Base-by-base conservation (phyloP, 208 protist species). In the Leishmania amazonensis region DNA sequence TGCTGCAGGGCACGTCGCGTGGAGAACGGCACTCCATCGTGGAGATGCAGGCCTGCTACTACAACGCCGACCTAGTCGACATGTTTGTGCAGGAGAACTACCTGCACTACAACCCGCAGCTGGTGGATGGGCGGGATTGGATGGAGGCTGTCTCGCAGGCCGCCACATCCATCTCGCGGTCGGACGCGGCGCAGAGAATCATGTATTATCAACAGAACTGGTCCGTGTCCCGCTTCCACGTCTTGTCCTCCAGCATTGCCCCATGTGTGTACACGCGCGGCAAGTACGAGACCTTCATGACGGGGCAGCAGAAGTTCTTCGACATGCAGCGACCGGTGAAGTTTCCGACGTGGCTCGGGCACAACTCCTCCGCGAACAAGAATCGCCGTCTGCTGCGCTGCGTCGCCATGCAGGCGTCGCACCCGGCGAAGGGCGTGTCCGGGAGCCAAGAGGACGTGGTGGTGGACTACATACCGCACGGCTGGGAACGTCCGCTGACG, bases 51-150 rank as follows among this genome's bases (percentile, higher is more conserved):
- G 58, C 88, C 21, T 89, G 93, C 83, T 99, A 97, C 89, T 99
- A 98, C 88, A 97, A 98, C 85, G 81, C 85, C 19, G 93, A 98
- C 78, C 82, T 99, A 9, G 87, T 99, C 19, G 98, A 99, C 57
- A 83, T 99, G 83, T 97, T 99, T 81, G 93, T 99, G 76, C 97
- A 99, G 86, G 96, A 99, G 82, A 99, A 99, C 88, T 99, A 99
- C 78, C 81, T 99, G 24, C 89, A 98, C 88, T 97, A 90, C 83
- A 95, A 93, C 45, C 95, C 95, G 8, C 73, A 90, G 73, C 65
- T 78, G 65, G 62, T 79, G 38, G 75, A 81, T 47, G 67, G 70
- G 28, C 81, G 81, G 9, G 79, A 85, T 35, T 88, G 86, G 83
- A 82, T 89, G 81, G 53, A 35, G 49, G 79, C 76, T 2, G 76